These are phyloP conservation scores for Gautieria morchelliformis DNA, from an alignment of 768 basidiomycete species.

Conservation along the genomic window DNA sequence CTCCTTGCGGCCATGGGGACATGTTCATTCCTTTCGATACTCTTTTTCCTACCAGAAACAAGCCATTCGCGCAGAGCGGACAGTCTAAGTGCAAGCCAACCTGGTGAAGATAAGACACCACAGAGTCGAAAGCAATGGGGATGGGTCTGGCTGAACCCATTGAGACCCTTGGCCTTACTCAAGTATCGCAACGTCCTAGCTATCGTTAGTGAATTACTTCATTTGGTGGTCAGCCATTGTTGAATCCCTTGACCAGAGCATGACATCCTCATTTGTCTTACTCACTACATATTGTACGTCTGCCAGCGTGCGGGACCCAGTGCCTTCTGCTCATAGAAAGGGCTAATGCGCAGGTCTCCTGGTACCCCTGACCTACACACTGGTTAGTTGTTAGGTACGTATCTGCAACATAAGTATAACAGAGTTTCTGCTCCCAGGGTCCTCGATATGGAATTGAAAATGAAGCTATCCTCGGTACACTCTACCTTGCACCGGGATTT, in stretches of 20 bases:
- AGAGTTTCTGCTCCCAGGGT: not conserved
- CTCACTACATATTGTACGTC: not conserved
- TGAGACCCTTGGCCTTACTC: not conserved
- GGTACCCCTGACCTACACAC: not conserved
- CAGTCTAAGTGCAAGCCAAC: not conserved
- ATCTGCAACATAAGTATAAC: not conserved
- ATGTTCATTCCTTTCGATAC: not conserved
- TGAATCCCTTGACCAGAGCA: not conserved
- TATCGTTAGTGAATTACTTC: not conserved
- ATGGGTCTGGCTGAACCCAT: slow-evolving; percentile 3
- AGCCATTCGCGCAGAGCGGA: not conserved
- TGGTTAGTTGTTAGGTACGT: not conserved
- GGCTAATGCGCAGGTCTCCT: not conserved
- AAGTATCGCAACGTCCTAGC: not conserved
- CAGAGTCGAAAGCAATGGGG: not conserved
- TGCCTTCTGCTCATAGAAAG: not conserved
- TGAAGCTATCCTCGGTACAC: slow-evolving; percentile 2
- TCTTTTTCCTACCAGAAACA: not conserved
- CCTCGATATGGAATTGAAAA: not conserved
- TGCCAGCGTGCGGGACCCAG: not conserved
- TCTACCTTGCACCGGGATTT: not conserved
- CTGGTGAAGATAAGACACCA: not conserved
- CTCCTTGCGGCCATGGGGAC: not conserved
- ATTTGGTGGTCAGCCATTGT: not conserved
- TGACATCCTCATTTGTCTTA: not conserved